Percentiles rank a stretch among this genome's conserved stretches.
Conservation (phyloP, 2,329 filamentous ascomycete species). For the Botrytis hyacinthi region DNA sequence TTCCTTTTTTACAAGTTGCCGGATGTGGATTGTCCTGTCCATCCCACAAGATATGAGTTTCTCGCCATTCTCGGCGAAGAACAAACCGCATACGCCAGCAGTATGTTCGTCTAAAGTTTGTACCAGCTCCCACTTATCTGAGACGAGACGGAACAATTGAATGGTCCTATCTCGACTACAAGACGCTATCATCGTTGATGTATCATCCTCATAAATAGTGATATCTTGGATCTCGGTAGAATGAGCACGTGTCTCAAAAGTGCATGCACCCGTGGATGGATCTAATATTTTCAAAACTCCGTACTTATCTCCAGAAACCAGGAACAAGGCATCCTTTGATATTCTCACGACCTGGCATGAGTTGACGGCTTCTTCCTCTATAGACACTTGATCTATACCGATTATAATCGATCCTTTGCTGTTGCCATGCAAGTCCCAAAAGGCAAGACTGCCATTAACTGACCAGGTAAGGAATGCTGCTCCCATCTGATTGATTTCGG, state of each 20-base stretch:
- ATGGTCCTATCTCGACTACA: conserved; percentile 88
- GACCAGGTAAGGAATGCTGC: conserved; percentile 91
- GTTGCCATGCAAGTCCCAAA: conserved; percentile 76
- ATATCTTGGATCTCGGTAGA: conserved; percentile 81
- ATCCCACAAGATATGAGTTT: conserved; percentile 80
- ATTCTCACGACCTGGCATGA: conserved; percentile 60
- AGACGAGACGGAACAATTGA: conserved; percentile 71
- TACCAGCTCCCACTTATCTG: conserved; percentile 67
- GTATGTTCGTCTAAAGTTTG: conserved; percentile 93
- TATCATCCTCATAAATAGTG: conserved; percentile 63
- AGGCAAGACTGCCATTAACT: conserved; percentile 71
- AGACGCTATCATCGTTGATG: conserved; percentile 69
- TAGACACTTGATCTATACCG: conserved; percentile 63
- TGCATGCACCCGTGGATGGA: conserved; percentile 54
- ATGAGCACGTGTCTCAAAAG: conserved; percentile 80
- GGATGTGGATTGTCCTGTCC: conserved; percentile 81
- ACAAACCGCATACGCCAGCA: conserved; percentile 75
- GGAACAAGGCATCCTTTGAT: conserved; percentile 59
- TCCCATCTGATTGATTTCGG: conserved; percentile 55
- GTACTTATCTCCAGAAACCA: conserved; percentile 82
- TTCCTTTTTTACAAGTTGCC: conserved; percentile 72
- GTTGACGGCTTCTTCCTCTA: conserved; percentile 52
- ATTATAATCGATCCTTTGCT: conserved; percentile 64
- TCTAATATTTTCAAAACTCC: conserved; percentile 77
- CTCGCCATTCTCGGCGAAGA: conserved; percentile 68